Base-by-base conservation (phyloP, 2,329 filamentous ascomycete genomes). In the Phialocephala subalpina region DNA sequence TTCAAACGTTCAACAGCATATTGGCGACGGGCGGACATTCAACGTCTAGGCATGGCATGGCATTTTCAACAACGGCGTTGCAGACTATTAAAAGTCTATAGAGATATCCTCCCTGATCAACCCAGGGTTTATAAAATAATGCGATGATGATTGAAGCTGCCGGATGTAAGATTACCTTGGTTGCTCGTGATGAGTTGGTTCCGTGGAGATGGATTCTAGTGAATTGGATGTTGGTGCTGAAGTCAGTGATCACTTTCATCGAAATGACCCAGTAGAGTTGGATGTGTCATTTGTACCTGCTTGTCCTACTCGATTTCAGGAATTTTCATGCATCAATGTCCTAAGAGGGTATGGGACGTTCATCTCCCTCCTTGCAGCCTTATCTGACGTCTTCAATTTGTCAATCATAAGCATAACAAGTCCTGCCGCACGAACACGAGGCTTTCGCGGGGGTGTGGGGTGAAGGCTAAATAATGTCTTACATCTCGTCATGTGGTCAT, bases 51-150 rank as follows among this genome's bases (percentile, higher is more conserved):
- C 60, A 58, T 55, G 64, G 66, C 49, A 53, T 53, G 38, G 67
- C 69, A 73, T 65, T 72, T 70, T 72, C 70, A 73, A 72, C 70
- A 73, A 61, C 58, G 72, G 72, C 69, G 72, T 72, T 73, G 38
- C 53, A 70, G 56, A 67, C 52, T 52, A 42, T 58, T 45, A 29
- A 62, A 59, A 58, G 9, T 58, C 35, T 57, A 59, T 60, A 67
- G 36, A 70, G 63, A 68, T 67, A 72, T 69, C 68, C 61, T 56
- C 61, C 68, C 65, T 70, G 66, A 66, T 70, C 67, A 70, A 70
- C 64, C 65, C 66, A 69, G 56, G 67, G 63, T 57, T 7, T 55
- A 42, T 25, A 38, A 62, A 42, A 38, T 36, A 57, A 57, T 35
- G 35, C 33, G 33, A 57, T 57, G 55, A 57, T 57, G 14, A 22